Evolutionary conservation across 208 protist genomes (phyloP).

Genomic region (Acanthamoeba lenticulata): DNA sequence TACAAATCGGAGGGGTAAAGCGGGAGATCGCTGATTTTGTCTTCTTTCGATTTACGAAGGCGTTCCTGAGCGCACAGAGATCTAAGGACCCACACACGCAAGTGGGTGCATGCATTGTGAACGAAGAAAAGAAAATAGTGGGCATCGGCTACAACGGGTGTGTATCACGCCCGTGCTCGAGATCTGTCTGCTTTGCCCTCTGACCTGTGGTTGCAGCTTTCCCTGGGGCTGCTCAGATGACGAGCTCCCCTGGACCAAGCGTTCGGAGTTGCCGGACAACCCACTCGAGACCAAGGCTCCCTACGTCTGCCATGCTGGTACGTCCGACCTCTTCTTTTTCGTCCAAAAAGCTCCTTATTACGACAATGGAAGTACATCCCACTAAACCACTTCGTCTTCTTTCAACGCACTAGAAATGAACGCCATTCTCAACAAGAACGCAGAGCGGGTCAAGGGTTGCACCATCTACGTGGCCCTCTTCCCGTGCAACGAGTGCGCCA

Average conservation of each 20-base stretch:
- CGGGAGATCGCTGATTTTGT: neutral
- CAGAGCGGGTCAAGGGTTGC: slow-evolving; percentile 71
- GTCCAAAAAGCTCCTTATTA: neutral
- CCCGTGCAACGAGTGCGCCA: slow-evolving; percentile 89
- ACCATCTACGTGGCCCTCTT: slow-evolving; percentile 86
- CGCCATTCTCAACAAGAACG: slow-evolving; percentile 86
- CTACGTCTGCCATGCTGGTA: slow-evolving; percentile 85
- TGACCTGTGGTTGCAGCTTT: slow-evolving; percentile 57
- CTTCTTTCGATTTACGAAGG: neutral
- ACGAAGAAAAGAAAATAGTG: slow-evolving; percentile 84
- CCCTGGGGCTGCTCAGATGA: slow-evolving; percentile 85
- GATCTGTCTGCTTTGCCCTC: neutral
- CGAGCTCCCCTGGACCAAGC: slow-evolving; percentile 82
- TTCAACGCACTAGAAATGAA: slow-evolving; percentile 80
- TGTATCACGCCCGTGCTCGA: no score
- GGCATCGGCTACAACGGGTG: slow-evolving; percentile 88
- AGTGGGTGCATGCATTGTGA: slow-evolving; percentile 86
- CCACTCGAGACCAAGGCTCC: slow-evolving; percentile 84
- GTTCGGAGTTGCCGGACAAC: neutral
- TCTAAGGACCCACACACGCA: slow-evolving; percentile 87
- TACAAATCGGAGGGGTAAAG: neutral
- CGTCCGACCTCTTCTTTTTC: neutral
- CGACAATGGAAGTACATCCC: no score
- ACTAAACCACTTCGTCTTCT: no score
- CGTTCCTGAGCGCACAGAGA: slow-evolving; percentile 76